phyloP scores from a whole-genome alignment of 768 basidiomycete genomes.

The Mycena amicta region DNA sequence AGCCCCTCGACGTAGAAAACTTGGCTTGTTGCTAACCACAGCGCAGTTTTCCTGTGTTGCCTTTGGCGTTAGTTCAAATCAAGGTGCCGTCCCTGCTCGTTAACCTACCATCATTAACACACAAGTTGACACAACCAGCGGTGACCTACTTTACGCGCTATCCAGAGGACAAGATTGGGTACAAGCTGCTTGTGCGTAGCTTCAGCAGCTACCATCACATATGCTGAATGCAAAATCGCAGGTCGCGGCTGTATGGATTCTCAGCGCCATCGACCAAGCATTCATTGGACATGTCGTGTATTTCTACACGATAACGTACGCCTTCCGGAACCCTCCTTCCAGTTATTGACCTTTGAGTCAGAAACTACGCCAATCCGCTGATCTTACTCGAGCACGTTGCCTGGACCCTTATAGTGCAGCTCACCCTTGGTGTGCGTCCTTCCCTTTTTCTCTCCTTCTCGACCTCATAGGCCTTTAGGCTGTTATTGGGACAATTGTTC shows the following conservation, averaged over 20 bases:
- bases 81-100: too few relatives aligned
- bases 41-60: conserved; percentile 41
- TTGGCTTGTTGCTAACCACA: too few relatives aligned
- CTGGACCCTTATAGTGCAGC: conserved; percentile 49
- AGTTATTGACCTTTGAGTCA: conserved; percentile 15
- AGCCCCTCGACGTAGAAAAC: too few relatives aligned
- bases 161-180: conserved; percentile 33
- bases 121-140: background rate
- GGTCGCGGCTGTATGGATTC: conserved; percentile 31
- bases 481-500: conserved; percentile 55
- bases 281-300: conserved; percentile 58
- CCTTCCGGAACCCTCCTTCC: background rate
- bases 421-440: conserved; percentile 37
- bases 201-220: too few relatives aligned
- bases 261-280: conserved; percentile 51
- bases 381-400: conserved; percentile 30
- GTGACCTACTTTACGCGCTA: conserved; percentile 38
- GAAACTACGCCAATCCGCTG: conserved; percentile 38
- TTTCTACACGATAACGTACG: conserved; percentile 54
- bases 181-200: conserved; percentile 14
- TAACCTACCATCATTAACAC: conserved; percentile 14
- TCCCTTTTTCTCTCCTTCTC: background rate
- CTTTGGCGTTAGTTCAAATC: conserved; percentile 43
- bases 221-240: too few relatives aligned
- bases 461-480: conserved; percentile 35